Percentiles rank a stretch among this genome's conserved stretches.
phyloP scores from a whole-genome alignment of 768 basidiomycete genomes.

The Exidia glandulosa region DNA sequence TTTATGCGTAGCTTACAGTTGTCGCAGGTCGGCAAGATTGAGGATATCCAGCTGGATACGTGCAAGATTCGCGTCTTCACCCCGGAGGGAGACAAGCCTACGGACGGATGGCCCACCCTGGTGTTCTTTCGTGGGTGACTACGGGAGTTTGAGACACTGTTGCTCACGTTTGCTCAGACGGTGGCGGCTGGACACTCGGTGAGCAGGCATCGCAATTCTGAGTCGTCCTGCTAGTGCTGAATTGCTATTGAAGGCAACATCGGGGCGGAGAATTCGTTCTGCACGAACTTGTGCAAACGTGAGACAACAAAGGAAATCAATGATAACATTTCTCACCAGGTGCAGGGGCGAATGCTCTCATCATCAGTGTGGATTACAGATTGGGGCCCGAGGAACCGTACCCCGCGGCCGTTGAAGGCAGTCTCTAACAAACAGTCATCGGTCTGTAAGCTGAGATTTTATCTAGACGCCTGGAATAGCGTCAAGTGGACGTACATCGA shows the following conservation, averaged over 20 bases:
- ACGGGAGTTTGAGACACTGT: too few relatives aligned
- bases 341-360: constrained; percentile 51
- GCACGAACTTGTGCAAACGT: constrained; percentile 51
- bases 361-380: constrained; percentile 60
- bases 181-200: too few relatives aligned
- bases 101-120: constrained; percentile 57
- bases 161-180: too few relatives aligned
- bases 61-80: constrained; percentile 54
- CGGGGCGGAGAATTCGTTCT: constrained; percentile 46
- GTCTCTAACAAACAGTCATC: background rate
- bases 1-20: background rate
- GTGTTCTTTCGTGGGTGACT: constrained; percentile 69
- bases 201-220: too few relatives aligned
- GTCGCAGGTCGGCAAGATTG: constrained; percentile 24
- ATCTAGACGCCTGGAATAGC: constrained; percentile 47
- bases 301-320: constrained; percentile 8
- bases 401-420: constrained; percentile 49
- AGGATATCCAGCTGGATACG: constrained; percentile 42
- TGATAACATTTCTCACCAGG: constrained; percentile 22
- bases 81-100: constrained; percentile 35
- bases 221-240: too few relatives aligned
- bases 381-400: constrained; percentile 62
- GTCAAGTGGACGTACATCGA: constrained; percentile 47
- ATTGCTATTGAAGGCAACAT: constrained; percentile 23
- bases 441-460: background rate